Evolutionary conservation across 306 rosid genomes (phyloP).

Genomic region (Geum urbanum): DNA sequence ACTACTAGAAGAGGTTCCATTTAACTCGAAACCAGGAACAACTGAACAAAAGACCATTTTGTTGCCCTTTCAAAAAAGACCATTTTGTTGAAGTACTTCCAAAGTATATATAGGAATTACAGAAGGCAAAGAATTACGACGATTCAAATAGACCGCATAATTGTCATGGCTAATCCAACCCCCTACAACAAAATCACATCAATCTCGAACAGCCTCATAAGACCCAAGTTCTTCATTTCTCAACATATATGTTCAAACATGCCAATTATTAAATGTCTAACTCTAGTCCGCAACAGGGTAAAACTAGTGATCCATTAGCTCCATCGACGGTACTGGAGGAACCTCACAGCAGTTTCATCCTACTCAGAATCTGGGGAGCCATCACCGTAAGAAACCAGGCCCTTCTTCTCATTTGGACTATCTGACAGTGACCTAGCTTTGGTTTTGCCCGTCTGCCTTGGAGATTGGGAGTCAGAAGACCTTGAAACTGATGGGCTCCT

Average conservation of each 20-base stretch:
- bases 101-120: background rate
- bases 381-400: slow-evolving; percentile 83
- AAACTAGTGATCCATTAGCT: slow-evolving; percentile 3
- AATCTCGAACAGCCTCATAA: slow-evolving; percentile 7
- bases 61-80: background rate
- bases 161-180: background rate
- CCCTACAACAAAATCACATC: slow-evolving; percentile 7
- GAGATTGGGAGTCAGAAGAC: slow-evolving; percentile 65
- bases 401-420: slow-evolving; percentile 67
- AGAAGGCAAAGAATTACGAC: background rate
- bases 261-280: slow-evolving; percentile 20
- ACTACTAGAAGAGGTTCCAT: no score
- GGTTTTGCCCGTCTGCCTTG: slow-evolving; percentile 36
- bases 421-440: slow-evolving; percentile 60
- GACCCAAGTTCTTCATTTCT: slow-evolving; percentile 17
- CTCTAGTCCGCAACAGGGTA: slow-evolving; percentile 1
- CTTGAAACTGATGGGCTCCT: slow-evolving; percentile 52
- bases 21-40: no score
- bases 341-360: slow-evolving; percentile 7
- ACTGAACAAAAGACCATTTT: background rate
- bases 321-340: slow-evolving; percentile 9
- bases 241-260: slow-evolving; percentile 32
- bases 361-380: slow-evolving; percentile 48
- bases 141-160: background rate
- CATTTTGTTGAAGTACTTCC: background rate